Evolutionary conservation across 768 basidiomycete genomes (phyloP), one percentile per base, ranked within the genome.

Genomic region (Piloderma croceum): DNA sequence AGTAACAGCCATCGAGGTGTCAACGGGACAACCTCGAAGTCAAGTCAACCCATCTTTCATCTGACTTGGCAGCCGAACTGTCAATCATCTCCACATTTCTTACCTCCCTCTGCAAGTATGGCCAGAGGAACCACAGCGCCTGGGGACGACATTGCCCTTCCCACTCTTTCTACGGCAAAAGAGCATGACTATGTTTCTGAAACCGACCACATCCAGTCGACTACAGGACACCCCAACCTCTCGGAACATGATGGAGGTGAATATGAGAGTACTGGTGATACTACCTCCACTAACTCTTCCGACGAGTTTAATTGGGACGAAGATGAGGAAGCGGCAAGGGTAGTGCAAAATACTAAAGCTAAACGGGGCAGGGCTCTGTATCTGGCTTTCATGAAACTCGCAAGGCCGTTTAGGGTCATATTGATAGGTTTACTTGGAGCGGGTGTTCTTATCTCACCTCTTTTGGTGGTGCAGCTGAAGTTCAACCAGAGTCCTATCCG

Each of bases 221-320:
- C n/a, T n/a, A n/a, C n/a, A n/a, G n/a, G n/a, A n/a, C n/a, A n/a
- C n/a, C n/a, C n/a, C n/a, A n/a, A n/a, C n/a, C n/a, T n/a, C n/a
- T n/a, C n/a, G n/a, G n/a, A n/a, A n/a, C n/a, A n/a, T n/a, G n/a
- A n/a, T n/a, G n/a, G n/a, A n/a, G n/a, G n/a, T n/a, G 49, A 47
- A 33, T 33, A 31, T 4, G n/a, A n/a, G n/a, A n/a, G n/a, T n/a
- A n/a, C n/a, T n/a, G n/a, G n/a, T n/a, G n/a, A n/a, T n/a, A n/a
- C n/a, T n/a, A 68, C 76, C n/a, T 70, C 65, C 20, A 81, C 81
- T 10, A 74, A 79, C 48, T 70, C 76, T 3, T 74, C 72, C 7
- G 82, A 84, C 52, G 79, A 85, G 50, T 85, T 88, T 48, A 71
- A 85, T 64, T 83, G 83, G 83, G 80, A 84, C 40, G 73, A 78